Evolutionary conservation across 1,284 basidiomycete species (phyloP).

Genomic region (Pseudozyma thailandica): DNA sequence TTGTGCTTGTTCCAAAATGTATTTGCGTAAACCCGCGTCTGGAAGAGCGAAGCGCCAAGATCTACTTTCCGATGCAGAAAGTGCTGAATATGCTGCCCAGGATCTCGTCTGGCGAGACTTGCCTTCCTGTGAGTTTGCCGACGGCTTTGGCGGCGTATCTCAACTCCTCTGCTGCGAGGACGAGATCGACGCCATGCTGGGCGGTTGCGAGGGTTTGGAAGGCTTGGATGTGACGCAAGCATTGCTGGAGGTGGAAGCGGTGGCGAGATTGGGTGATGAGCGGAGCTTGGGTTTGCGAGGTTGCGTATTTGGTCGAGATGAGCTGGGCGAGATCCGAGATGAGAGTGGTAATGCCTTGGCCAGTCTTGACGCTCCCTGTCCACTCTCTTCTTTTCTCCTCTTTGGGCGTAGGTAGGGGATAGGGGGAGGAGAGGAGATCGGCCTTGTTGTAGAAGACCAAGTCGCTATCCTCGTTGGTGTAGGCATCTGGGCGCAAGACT

Average conservation of each 20-base stretch:
- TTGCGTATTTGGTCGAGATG: conserved; percentile 73
- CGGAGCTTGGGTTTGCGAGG: conserved; percentile 70
- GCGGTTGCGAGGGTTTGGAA: conserved; percentile 68
- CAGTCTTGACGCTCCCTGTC: conserved; percentile 76
- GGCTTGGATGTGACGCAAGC: conserved; percentile 75
- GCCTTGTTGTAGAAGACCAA: conserved; percentile 79
- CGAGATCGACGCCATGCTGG: conserved; percentile 73
- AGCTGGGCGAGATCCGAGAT: conserved; percentile 73
- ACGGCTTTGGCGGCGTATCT: conserved; percentile 82
- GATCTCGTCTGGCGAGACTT: conserved; percentile 79
- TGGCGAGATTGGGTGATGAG: conserved; percentile 83
- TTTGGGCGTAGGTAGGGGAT: background rate
- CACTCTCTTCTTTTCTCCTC: conserved; percentile 69
- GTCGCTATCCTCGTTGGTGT: conserved; percentile 52
- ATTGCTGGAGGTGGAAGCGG: conserved; percentile 76
- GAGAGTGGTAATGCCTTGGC: conserved; percentile 74
- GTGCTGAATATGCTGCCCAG: conserved; percentile 82
- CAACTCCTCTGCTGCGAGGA: conserved; percentile 83
- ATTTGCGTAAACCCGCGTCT: background rate
- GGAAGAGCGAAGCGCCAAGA: background rate
- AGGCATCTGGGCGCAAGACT: conserved; percentile 72
- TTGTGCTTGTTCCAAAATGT: background rate
- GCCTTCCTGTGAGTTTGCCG: conserved; percentile 79
- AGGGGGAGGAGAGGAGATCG: conserved; percentile 71
- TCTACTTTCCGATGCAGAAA: conserved; percentile 59